Evolutionary conservation across 179 eudicot genomes (phyloP).

Genomic region (Patellifolia procumbens): DNA sequence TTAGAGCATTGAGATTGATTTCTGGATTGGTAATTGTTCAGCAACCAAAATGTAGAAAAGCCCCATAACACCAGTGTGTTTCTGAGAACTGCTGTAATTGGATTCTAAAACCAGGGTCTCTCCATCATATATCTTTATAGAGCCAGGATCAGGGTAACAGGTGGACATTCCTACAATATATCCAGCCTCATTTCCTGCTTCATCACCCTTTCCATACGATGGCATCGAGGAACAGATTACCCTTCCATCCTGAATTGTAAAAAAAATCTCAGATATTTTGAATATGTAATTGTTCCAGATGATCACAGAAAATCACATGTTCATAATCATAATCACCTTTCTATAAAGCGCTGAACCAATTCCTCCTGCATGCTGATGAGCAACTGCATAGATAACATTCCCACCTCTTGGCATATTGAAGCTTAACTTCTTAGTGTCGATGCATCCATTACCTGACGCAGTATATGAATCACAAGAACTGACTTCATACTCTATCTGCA

Average conservation of each 20-base stretch:
- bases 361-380: constrained; percentile 90
- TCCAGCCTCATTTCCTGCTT: constrained; percentile 82
- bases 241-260: constrained; percentile 52
- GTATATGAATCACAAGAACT: constrained; percentile 43
- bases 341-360: constrained; percentile 67
- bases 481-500: constrained; percentile 72
- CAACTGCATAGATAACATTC: constrained; percentile 69
- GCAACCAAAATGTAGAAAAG: constrained; percentile 76
- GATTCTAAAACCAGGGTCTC: constrained; percentile 66
- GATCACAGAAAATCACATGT: not conserved
- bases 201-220: constrained; percentile 65
- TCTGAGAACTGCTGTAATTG: constrained; percentile 55
- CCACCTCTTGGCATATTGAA: constrained; percentile 64
- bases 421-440: constrained; percentile 47
- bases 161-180: constrained; percentile 95
- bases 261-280: not conserved
- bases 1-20: constrained; percentile 7
- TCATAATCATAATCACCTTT: constrained; percentile 55
- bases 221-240: constrained; percentile 60
- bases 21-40: constrained; percentile 40
- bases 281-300: not conserved
- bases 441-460: constrained; percentile 36
- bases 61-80: constrained; percentile 89
- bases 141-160: constrained; percentile 76
- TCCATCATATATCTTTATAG: constrained; percentile 57